phyloP scores from a whole-genome alignment of 2,329 filamentous ascomycete species.

The Knufia petricola region DNA sequence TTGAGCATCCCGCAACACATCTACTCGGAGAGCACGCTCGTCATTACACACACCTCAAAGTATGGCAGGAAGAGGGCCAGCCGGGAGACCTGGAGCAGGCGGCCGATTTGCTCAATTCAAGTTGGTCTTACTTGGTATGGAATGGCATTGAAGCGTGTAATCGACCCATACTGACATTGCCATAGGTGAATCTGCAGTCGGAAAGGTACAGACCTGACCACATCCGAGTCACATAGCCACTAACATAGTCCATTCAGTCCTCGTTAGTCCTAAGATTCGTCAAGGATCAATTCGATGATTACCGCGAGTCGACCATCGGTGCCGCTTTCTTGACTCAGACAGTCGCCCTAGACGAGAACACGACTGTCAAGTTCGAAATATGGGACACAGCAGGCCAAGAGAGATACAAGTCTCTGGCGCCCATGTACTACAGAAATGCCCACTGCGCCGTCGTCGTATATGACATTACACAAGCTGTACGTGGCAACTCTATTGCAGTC shows the following conservation, averaged over 20 bases:
- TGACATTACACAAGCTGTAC: conserved; percentile 96
- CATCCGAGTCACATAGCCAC: conserved; percentile 10
- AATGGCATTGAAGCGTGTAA: conserved; percentile 3
- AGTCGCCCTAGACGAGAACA: conserved; percentile 94
- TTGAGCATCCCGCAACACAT: conserved; percentile 7
- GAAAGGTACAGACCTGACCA: conserved; percentile 58
- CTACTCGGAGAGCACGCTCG: neutral
- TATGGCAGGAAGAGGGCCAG: conserved; percentile 82
- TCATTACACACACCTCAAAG: conserved; percentile 24
- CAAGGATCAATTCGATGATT: conserved; percentile 99
- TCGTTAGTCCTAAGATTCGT: conserved; percentile 97
- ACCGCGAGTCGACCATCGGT: conserved; percentile 95
- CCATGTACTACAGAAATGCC: conserved; percentile 99
- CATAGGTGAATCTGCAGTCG: conserved; percentile 91
- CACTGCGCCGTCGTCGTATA: conserved; percentile 99
- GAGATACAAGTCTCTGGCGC: conserved; percentile 95
- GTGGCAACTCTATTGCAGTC: conserved; percentile 27
- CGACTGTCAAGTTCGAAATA: conserved; percentile 99
- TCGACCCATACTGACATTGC: conserved; percentile 30
- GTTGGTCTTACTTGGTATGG: conserved; percentile 85
- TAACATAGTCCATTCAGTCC: conserved; percentile 50
- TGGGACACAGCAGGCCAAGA: conserved; percentile 99
- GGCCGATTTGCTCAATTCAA: conserved; percentile 95
- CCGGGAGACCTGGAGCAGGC: conserved; percentile 51
- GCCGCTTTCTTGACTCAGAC: conserved; percentile 98